Evolutionary conservation across 1,284 basidiomycete genomes (phyloP), one percentile per base, ranked within the genome.

Genomic region (Trichosporon asahii): DNA sequence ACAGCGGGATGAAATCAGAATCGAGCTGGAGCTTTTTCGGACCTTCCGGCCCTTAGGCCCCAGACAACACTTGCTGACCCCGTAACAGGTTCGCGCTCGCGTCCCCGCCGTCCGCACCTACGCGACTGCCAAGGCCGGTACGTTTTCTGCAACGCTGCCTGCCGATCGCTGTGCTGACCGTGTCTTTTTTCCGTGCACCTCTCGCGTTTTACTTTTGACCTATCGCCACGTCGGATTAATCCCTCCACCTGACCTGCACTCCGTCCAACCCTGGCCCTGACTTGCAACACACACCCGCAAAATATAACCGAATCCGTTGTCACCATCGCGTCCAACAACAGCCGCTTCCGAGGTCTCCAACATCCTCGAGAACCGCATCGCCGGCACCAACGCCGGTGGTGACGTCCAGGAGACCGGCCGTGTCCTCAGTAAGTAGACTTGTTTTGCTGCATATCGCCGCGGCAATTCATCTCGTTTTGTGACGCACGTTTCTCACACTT

Each of bases 331-430:
- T 23, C 21, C 23, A 53, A 12, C 67, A 61, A 72, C 80, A 98
- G 96, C 95, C 85, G 95, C 95, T 78, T 96, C 95, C 81, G 96
- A 99, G 89, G 96, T 99, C 80, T 96, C 95, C 73, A 95, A 94
- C 80, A 98, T 99, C 87, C 90, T 99, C 83, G 96, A 99, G 89
- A 92, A 92, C 83, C 94, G 96, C 85, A 99, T 99, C 85, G 90
- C 95, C 79, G 95, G 96, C 84, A 89, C 92, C 76, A 88, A 91
- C 78, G 87, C 94, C 78, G 90, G 92, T 80, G 92, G 90, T 83
- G 96, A 98, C 85, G 93, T 98, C 81, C 94, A 98, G 88, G 96
- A 99, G 88, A 98, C 96, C 75, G 96, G 96, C 83, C 94, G 95
- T 85, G 96, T 99, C 78, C 87, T 98, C n/a, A n/a, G n/a, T n/a